Evolutionary conservation across 176 grass and related monocot species (phyloP), one percentile per base, ranked within the genome.

Genomic region (Carex cristatella): DNA sequence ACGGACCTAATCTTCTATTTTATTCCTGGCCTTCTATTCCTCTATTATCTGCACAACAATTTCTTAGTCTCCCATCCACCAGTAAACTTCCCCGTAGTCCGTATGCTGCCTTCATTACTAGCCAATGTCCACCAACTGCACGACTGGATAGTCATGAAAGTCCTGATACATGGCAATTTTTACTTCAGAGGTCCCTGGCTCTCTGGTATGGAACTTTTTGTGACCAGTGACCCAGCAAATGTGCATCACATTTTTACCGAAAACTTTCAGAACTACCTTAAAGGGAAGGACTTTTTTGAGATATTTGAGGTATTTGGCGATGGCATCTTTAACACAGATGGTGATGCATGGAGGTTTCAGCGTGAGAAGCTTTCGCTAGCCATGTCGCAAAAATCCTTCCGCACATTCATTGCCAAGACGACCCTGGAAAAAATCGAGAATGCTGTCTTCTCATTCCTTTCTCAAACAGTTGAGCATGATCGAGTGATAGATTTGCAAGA

Each of bases 261-360:
- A 63, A 71, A 80, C 62, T 88, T 88, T 67, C 53, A 53, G 3
- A 88, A 88, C 28, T 88, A 88, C 37, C 63, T 72, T 12, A 88
- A 88, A 44, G 82, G 87, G 27, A 74, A 42, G 5, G 87, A 88
- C 18, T 88, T 72, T 83, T 1, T 32, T 1, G n/a, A 84, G 51
- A 88, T 81, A 62, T 85, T 88, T 59, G 87, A 88, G 64, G 13
- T 80, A 38, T 28, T 88, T 42, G 87, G 82, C 37, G 73, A 85
- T 15, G 33, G 81, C 7, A 80, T 88, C 49, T 63, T 85, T 42
- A 88, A 61, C 53, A 33, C 87, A 0, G 87, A 88, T 44, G 82
- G 60, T 57, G 87, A 88, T 4, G 5, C 10, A 18, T 88, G 86
- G 86, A 79, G 70, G 59, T 64, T 14, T 18, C 80, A 87, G 19